Percentiles rank a stretch among this genome's conserved stretches.
These are phyloP conservation scores for Hypoxylon sp. DNA, from an alignment of 2,329 filamentous ascomycete genomes.

Conservation along the genomic window DNA sequence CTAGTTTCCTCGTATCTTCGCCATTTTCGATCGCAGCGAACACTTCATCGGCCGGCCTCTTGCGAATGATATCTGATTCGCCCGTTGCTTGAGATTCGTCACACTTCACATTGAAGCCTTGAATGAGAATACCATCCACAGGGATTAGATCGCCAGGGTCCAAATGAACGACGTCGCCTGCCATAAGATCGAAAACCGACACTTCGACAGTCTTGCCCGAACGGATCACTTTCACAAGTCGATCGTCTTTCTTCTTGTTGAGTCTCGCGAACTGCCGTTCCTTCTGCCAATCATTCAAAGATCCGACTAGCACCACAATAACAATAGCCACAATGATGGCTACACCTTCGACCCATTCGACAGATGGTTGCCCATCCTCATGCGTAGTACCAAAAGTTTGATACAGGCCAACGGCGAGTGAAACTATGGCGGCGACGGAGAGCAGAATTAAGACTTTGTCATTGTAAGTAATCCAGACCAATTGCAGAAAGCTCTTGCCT, in stretches of 20 bases:
- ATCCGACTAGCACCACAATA: constrained; percentile 82
- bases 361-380: constrained; percentile 62
- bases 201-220: constrained; percentile 78
- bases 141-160: constrained; percentile 81
- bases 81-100: constrained; percentile 85
- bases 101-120: constrained; percentile 80
- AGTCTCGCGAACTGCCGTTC: constrained; percentile 83
- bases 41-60: constrained; percentile 75
- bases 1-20: constrained; percentile 76
- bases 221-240: constrained; percentile 77
- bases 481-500: constrained; percentile 76
- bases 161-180: constrained; percentile 78
- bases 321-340: constrained; percentile 84
- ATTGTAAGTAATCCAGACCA: constrained; percentile 87
- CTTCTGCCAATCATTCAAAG: constrained; percentile 84
- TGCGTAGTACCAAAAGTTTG: constrained; percentile 76
- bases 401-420: constrained; percentile 80
- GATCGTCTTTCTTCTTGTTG: constrained; percentile 83
- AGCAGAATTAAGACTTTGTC: constrained; percentile 83
- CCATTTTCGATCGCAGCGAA: constrained; percentile 75
- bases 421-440: constrained; percentile 77
- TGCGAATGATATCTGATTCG: constrained; percentile 81
- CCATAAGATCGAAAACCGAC: constrained; percentile 76
- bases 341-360: constrained; percentile 86
- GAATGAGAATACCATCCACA: constrained; percentile 78